Evolutionary conservation across 352 stramenopile genomes (phyloP), one percentile per base, ranked within the genome.

Genomic region (Phytophthora podocarpi): DNA sequence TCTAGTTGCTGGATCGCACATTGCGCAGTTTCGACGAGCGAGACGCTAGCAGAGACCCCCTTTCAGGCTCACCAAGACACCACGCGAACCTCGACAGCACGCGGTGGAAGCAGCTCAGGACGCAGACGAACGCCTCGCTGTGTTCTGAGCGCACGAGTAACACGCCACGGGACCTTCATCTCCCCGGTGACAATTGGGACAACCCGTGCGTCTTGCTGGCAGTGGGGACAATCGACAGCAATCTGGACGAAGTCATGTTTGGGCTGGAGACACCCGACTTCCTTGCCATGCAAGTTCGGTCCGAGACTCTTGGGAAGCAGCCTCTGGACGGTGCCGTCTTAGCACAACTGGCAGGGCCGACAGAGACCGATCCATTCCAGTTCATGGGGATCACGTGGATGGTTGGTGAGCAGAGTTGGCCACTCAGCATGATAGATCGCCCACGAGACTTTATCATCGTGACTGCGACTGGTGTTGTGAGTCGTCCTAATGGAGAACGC

Each of bases 311-410:
- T 5, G 18, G 18, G 2, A 48, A 50, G 1, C 30, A 45, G 5
- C 21, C 28, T 7, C 4, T 60, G 16, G 5, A 47, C 15, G 48
- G 48, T 4, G 48, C 34, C 1, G 50, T 74, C 40, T 64, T 78
- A 28, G 54, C 64, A 13, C 51, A 59, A 21, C 51, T 78, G n/a
- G 65, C 54, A 24, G 39, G 35, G 1, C 64, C 69, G 10, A 67
- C 50, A 16, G 50, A 48, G 1, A 26, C 37, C n/a, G 45, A 72
- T 12, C 69, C 69, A 1, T 75, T 78, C 31, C 65, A 54, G 21
- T 72, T 59, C 28, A 65, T 78, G 7, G 47, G 41, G 1, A 47
- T 78, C 31, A 62, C 52, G 13, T 77, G 64, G 64, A 56, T 59
- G 39, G 28, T 26, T 1, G 28, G 37, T 3, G 42, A 62, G 9